phyloP scores from a whole-genome alignment of 768 basidiomycete genomes.

The Boletus tomentosulus region DNA sequence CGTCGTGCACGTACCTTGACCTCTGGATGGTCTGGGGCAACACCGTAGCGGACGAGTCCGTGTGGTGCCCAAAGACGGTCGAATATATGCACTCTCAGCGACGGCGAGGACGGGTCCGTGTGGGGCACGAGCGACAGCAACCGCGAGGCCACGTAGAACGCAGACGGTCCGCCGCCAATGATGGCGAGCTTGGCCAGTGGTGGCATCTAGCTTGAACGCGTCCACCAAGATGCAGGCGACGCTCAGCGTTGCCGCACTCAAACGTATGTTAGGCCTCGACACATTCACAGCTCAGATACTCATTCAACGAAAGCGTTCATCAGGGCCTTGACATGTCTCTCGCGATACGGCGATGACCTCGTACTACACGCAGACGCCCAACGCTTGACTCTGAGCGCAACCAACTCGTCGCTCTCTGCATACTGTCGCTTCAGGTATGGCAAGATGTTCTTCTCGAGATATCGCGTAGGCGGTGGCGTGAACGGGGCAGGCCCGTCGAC shows the following conservation, averaged over 20 bases:
- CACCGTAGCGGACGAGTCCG: slow-evolving; percentile 92
- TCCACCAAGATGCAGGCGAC: slow-evolving; percentile 57
- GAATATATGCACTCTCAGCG: slow-evolving; percentile 74
- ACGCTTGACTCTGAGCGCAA: slow-evolving; percentile 60
- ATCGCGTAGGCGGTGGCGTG: slow-evolving; percentile 38
- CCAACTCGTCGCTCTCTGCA: slow-evolving; percentile 78
- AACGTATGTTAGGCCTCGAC: slow-evolving; percentile 31
- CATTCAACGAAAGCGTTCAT: slow-evolving; percentile 55
- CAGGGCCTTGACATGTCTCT: slow-evolving; percentile 69
- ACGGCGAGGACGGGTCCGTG: slow-evolving; percentile 26
- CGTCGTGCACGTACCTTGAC: slow-evolving; percentile 61
- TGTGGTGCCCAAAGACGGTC: slow-evolving; percentile 94
- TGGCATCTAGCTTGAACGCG: slow-evolving; percentile 8
- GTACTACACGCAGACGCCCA: slow-evolving; percentile 62
- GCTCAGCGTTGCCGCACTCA: slow-evolving; percentile 53
- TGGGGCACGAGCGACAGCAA: slow-evolving; percentile 62
- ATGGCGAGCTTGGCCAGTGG: slow-evolving; percentile 71
- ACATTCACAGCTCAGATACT: slow-evolving; percentile 14
- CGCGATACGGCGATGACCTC: slow-evolving; percentile 80
- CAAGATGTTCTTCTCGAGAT: slow-evolving; percentile 67
- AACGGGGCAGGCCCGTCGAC: slow-evolving; percentile 12
- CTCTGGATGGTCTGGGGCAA: slow-evolving; percentile 97
- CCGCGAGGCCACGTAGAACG: slow-evolving; percentile 89
- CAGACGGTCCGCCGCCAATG: slow-evolving; percentile 94
- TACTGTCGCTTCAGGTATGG: slow-evolving; percentile 75